A percentile compares a stretch with the other conserved stretches of the same genome.
Evolutionary conservation across 352 stramenopile genomes (phyloP).

Genomic region (Globisporangium mamillatum): DNA sequence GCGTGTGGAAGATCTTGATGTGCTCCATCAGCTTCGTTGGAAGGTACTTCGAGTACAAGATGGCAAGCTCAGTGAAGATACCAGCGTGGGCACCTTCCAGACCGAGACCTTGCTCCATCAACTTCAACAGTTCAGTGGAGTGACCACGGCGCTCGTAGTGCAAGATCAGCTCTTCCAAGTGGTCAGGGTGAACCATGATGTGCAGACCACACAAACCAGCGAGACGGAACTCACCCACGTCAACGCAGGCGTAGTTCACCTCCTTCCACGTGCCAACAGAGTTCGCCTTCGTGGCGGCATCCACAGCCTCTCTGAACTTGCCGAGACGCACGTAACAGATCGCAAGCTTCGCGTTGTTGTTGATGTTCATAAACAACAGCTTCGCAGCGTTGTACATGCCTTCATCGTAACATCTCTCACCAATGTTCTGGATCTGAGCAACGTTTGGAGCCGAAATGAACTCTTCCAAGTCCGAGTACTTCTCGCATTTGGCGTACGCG

Average conservation of each 20-base stretch:
- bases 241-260: conserved; percentile 98
- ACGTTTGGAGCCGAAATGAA: conserved; percentile 99
- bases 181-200: conserved; percentile 99
- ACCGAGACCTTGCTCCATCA: conserved; percentile 99
- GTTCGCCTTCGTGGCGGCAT: conserved; percentile 99
- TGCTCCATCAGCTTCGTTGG: conserved; percentile 99
- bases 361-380: conserved; percentile 99
- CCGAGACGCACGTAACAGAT: conserved; percentile 99
- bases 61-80: conserved; percentile 99
- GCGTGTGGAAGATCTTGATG: conserved; percentile 99
- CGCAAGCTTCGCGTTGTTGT: conserved; percentile 99
- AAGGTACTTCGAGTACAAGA: conserved; percentile 99
- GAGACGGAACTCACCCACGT: conserved; percentile 98
- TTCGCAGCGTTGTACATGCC: conserved; percentile 98
- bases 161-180: conserved; percentile 98
- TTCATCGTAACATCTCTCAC: conserved; percentile 97
- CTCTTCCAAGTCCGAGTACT: conserved; percentile 98
- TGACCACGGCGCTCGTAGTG: conserved; percentile 98
- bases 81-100: conserved; percentile 98
- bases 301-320: conserved; percentile 99
- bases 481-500: conserved; percentile 97
- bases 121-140: conserved; percentile 95
- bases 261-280: conserved; percentile 99
- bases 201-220: conserved; percentile 97
- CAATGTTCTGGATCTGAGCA: conserved; percentile 99